Conservation (phyloP, 164 flowering plant species). For the Chloranthus sessilifolius region DNA sequence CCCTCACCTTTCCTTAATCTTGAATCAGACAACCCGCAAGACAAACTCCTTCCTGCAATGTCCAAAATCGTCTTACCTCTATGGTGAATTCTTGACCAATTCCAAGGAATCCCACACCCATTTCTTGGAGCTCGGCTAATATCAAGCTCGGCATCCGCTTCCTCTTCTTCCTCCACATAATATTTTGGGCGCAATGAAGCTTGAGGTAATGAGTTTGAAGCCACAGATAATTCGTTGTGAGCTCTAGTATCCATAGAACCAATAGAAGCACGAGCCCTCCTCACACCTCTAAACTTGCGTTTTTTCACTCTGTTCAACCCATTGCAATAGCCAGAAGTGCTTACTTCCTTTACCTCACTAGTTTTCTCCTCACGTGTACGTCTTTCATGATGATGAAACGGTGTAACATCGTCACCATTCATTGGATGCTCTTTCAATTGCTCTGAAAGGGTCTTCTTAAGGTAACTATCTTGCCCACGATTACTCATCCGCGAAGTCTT, state of each 20-base stretch:
- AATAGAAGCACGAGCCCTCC: slow-evolving; percentile 38
- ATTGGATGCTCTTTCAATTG: slow-evolving; percentile 42
- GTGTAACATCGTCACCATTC: slow-evolving; percentile 59
- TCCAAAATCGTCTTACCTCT: slow-evolving; percentile 83
- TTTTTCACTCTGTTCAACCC: slow-evolving; percentile 47
- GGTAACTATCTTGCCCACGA: slow-evolving; percentile 23
- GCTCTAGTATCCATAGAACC: slow-evolving; percentile 41
- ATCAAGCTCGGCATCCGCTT: slow-evolving; percentile 34
- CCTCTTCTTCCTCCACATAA: slow-evolving; percentile 36
- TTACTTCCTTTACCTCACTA: slow-evolving; percentile 32
- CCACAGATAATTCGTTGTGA: slow-evolving; percentile 69
- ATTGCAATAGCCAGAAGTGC: slow-evolving; percentile 30
- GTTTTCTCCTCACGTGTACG: slow-evolving; percentile 19
- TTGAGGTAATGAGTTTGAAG: slow-evolving; percentile 69
- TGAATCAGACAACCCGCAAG: slow-evolving; percentile 88
- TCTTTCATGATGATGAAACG: slow-evolving; percentile 31
- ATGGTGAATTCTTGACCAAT: slow-evolving; percentile 96
- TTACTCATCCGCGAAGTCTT: slow-evolving; percentile 38
- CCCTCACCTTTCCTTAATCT: slow-evolving; percentile 45
- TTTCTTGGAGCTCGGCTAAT: slow-evolving; percentile 57
- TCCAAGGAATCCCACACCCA: slow-evolving; percentile 96
- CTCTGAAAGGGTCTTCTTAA: slow-evolving; percentile 53
- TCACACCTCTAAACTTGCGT: slow-evolving; percentile 60
- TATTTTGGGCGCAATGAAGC: slow-evolving; percentile 32
- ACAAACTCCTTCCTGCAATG: slow-evolving; percentile 89